A percentile compares a stretch with the other conserved stretches of the same genome.
Conservation (phyloP, 768 basidiomycete species). For the Termitomyces sp. region DNA sequence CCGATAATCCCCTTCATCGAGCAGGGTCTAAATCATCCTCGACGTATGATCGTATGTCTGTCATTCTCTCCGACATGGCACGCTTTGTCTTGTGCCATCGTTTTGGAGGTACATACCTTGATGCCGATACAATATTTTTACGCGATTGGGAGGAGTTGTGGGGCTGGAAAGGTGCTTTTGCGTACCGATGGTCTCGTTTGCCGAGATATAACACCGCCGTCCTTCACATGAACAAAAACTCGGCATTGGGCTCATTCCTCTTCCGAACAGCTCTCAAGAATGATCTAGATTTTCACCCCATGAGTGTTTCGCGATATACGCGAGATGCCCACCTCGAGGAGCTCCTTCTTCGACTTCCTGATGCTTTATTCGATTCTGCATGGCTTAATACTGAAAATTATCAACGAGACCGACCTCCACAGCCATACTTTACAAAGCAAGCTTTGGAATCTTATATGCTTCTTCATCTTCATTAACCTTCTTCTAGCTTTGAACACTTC, state of each 20-base stretch:
- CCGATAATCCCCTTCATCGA: conserved; percentile 57
- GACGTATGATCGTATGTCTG: conserved; percentile 87
- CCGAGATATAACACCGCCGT: conserved; percentile 97
- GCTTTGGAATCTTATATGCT: conserved; percentile 15
- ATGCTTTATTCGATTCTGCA: conserved; percentile 94
- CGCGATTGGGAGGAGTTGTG: conserved; percentile 99
- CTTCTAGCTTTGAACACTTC: conserved; percentile 76
- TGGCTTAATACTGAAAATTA: conserved; percentile 94
- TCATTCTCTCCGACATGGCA: conserved; percentile 95
- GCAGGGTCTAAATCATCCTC: conserved; percentile 83
- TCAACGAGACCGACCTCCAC: conserved; percentile 89
- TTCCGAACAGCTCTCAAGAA: conserved; percentile 95
- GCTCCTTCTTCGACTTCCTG: conserved; percentile 83
- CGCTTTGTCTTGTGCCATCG: conserved; percentile 96
- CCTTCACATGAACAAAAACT: conserved; percentile 87
- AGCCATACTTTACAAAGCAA: conserved; percentile 89
- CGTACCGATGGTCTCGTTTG: conserved; percentile 92
- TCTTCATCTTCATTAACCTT: conserved; percentile 1
- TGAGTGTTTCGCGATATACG: conserved; percentile 88
- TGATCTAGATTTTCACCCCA: conserved; percentile 93
- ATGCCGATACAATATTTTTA: conserved; percentile 93
- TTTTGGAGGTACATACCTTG: conserved; percentile 94
- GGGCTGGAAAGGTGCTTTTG: conserved; percentile 96
- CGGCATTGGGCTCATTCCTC: conserved; percentile 88
- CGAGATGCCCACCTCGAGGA: conserved; percentile 86